phyloP scores from a whole-genome alignment of 2,329 filamentous ascomycete species.

The Mycosphaerella sp. region DNA sequence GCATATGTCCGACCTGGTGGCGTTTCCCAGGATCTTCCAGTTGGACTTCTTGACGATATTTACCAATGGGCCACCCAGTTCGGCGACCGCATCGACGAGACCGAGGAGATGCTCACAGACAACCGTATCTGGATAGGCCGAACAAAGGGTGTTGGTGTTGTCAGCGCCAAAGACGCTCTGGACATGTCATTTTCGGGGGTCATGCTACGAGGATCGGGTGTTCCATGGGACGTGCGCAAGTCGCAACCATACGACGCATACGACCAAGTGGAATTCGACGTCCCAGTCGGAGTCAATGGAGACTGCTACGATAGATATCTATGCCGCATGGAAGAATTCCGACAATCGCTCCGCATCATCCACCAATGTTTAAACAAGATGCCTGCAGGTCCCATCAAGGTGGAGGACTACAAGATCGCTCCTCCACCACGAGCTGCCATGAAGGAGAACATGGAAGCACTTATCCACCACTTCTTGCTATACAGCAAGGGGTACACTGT shows the following conservation, averaged over 20 bases:
- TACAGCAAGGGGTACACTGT: conserved; percentile 99
- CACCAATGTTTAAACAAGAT: conserved; percentile 99
- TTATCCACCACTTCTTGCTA: conserved; percentile 98
- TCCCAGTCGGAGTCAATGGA: conserved; percentile 91
- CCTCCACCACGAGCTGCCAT: conserved; percentile 94
- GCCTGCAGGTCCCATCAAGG: conserved; percentile 85
- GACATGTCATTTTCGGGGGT: conserved; percentile 96
- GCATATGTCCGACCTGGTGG: conserved; percentile 95
- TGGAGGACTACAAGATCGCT: conserved; percentile 98
- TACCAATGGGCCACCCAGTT: conserved; percentile 99
- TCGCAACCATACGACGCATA: conserved; percentile 97
- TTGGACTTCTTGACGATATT: conserved; percentile 94
- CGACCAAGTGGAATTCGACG: conserved; percentile 95
- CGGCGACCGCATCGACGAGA: conserved; percentile 96
- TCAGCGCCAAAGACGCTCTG: conserved; percentile 85
- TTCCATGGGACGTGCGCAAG: conserved; percentile 96
- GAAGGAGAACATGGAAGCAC: conserved; percentile 99
- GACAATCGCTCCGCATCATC: conserved; percentile 95
- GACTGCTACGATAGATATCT: conserved; percentile 99
- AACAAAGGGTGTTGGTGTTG: conserved; percentile 81
- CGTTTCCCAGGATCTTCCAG: conserved; percentile 88
- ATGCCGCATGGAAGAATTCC: conserved; percentile 99
- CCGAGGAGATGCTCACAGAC: conserved; percentile 95
- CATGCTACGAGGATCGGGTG: conserved; percentile 94
- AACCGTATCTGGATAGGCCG: conserved; percentile 99